Base-by-base conservation (phyloP, 345 rosid genomes). In the Melaleuca alternifolia region DNA sequence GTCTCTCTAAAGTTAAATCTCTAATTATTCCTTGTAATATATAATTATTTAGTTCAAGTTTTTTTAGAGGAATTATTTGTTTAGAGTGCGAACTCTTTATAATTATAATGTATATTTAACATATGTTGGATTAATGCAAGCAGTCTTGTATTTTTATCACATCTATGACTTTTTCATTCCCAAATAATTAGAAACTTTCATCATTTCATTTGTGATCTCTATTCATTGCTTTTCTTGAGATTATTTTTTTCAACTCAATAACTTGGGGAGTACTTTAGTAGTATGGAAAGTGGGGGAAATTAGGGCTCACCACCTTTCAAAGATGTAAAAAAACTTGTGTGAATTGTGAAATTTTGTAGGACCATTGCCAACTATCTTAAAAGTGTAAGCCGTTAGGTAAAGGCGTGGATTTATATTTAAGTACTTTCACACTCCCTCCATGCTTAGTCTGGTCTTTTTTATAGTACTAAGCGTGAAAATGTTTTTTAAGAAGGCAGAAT, bases 21-120 rank as follows among this genome's bases (percentile, higher is more conserved):
- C 44, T 65, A 33, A 65, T 18, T 16, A 65, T 18, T 65, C 48
- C 79, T 33, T 65, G 79, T 33, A 9, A 65, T 33, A 41, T 16
- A 33, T 46, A 33, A 33, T 71, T 71, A 33, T 33, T 71, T 71
- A 71, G 79, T 71, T 18, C 79, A 16, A 33, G 46, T 65, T 44
- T 65, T 65, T 7, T 65, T 9, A 71, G 6, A 23, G 6, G 89
- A 93, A 89, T 84, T 93, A 46, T 71, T 71, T 71, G 13, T 46
- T 33, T 71, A 71, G 48, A 33, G 79, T 41, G 24, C 37, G 24
- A 9, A 71, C 79, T 33, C 3, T 33, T 71, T 71, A 71, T 33
- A 33, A 16, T 33, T 33, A 33, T 33, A 18, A 71, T 71, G 33
- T 71, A 71, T 33, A 71, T 71, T 71, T 33, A 33, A 71, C 46